A percentile compares a stretch with the other conserved stretches of the same genome.
These are phyloP conservation scores for Linnemannia schmuckeri DNA, from an alignment of 192 early-diverging fungal genomes.

Conservation along the genomic window DNA sequence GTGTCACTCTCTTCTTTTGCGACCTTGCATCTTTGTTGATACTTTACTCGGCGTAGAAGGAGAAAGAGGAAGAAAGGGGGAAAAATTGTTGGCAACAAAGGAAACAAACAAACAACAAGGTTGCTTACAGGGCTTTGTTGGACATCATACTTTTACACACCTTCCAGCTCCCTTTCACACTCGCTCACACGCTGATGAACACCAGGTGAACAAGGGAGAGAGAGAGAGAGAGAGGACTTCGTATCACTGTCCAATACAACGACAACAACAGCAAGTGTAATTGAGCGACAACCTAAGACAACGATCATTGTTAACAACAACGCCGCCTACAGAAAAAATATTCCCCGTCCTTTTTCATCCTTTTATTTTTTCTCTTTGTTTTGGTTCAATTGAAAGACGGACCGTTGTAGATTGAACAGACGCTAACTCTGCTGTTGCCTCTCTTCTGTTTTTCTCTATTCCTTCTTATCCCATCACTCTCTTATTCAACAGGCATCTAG, in stretches of 20 bases:
- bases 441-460: too few species aligned
- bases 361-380: not conserved
- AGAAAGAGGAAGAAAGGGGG: not conserved
- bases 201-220: not conserved
- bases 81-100: not conserved
- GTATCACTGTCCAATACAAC: not conserved
- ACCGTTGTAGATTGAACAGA: not conserved
- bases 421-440: not conserved
- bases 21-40: not conserved
- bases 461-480: not conserved
- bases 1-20: not conserved
- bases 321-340: not conserved
- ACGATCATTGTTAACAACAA: not conserved
- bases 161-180: not conserved
- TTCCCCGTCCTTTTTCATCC: not conserved
- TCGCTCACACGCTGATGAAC: not conserved
- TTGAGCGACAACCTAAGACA: not conserved
- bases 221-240: not conserved
- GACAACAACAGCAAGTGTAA: not conserved
- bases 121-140: conserved; percentile 6
- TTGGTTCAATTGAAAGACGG: not conserved
- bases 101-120: not conserved
- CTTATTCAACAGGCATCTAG: conserved; percentile 22
- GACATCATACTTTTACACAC: not conserved
- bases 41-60: not conserved